Evolutionary conservation across 768 basidiomycete species (phyloP).

Genomic region (Mycena leptocephala): DNA sequence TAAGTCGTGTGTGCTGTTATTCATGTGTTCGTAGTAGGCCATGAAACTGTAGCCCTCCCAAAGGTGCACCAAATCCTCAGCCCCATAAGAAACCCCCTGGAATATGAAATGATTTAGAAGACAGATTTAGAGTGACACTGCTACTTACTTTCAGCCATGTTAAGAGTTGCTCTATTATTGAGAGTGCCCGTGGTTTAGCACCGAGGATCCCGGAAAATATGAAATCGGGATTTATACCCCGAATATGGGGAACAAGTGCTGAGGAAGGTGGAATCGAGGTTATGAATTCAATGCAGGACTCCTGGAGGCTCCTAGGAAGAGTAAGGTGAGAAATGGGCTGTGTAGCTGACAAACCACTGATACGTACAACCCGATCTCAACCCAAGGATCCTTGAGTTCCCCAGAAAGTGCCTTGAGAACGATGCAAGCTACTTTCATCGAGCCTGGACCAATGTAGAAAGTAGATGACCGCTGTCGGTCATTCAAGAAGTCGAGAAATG

Average conservation of each 20-base stretch:
- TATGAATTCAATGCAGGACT: neutral
- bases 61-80: neutral
- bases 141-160: neutral
- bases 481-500: neutral
- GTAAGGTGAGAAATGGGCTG: neutral
- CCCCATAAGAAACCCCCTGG: neutral
- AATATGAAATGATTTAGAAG: neutral
- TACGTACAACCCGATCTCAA: neutral
- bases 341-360: neutral
- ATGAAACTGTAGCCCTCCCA: neutral
- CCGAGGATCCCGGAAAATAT: neutral
- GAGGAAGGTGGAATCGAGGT: neutral
- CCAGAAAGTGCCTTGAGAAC: neutral
- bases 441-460: neutral
- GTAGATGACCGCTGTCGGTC: neutral
- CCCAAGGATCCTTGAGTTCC: neutral
- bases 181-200: neutral
- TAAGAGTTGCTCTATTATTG: neutral
- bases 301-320: neutral
- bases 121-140: neutral
- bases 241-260: neutral
- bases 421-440: neutral
- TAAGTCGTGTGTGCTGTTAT: neutral
- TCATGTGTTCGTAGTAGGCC: neutral
- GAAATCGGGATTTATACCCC: neutral